Evolutionary conservation across 2,329 filamentous ascomycete species (phyloP).

Genomic region (Pseudocercospora fijiensis): DNA sequence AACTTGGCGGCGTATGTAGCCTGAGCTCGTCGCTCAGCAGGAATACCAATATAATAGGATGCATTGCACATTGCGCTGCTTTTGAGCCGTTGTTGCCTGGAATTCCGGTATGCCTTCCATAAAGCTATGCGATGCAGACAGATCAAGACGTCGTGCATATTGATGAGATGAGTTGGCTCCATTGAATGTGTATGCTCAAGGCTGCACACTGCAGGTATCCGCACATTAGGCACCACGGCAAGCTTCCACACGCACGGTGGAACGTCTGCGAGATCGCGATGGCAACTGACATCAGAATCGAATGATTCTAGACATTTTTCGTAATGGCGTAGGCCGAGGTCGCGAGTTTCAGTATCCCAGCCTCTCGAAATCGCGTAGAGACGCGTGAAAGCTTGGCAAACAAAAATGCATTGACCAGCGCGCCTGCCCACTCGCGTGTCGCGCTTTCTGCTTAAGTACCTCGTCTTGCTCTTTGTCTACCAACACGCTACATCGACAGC

Average conservation of each 20-base stretch:
- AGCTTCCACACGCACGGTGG: not conserved
- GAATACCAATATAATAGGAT: not conserved
- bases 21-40: not conserved
- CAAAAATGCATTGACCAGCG: not conserved
- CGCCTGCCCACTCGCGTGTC: conserved; percentile 6
- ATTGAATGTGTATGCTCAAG: not conserved
- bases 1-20: not conserved
- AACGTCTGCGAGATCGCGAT: conserved; percentile 1
- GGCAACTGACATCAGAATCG: conserved; percentile 7
- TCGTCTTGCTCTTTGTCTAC: conserved; percentile 20
- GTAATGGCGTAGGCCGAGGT: not conserved
- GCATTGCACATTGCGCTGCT: not conserved
- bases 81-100: not conserved
- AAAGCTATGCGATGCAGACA: no score
- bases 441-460: conserved; percentile 11
- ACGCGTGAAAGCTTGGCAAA: conserved; percentile 3
- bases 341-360: conserved; percentile 6
- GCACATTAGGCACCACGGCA: not conserved
- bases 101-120: not conserved
- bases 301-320: not conserved
- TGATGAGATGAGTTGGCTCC: no score
- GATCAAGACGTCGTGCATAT: no score
- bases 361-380: conserved; percentile 4
- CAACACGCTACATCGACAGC: conserved; percentile 9
- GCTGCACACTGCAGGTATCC: not conserved